Base-by-base conservation (phyloP, 2,329 filamentous ascomycete species). In the Exophiala spinifera region DNA sequence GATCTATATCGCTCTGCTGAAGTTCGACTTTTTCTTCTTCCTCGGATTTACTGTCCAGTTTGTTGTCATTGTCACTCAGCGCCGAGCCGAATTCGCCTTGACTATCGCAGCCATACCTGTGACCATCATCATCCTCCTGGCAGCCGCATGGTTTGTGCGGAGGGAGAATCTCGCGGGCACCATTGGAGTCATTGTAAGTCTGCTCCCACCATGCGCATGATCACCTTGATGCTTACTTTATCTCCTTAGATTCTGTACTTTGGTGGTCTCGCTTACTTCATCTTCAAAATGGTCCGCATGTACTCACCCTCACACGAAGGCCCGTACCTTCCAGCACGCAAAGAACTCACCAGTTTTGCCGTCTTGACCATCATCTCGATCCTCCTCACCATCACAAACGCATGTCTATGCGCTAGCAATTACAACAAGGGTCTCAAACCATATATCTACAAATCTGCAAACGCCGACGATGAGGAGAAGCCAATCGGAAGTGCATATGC, bases 11-110 rank as follows among this genome's bases (percentile, higher is more conserved):
- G 90, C 94, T 34, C 82, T 99, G 10, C 81, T 99, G 62, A 99
- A 99, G 74, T 99, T 99, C 71, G 94, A 99, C 75, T 97, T 99
- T 74, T 99, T 99, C 84, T 97, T 99, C 79, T 99, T 99, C 80
- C 84, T 99, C 47, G 94, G 92, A 51, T 99, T 99, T 72, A 97
- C 94, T 5, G 89, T 99, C 44, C 94, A 99, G 69, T 99, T 99
- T 72, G 82, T 97, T 50, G 92, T 99, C 64, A 88, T 97, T 55
- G 91, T 99, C 56, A 86, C 83, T 42, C 81, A 81, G 61, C 79
- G 78, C 21, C 80, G 80, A 45, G 77, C 84, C 65, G 94, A 99
- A 71, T 89, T 94, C 65, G 87, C 82, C 51, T 79, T 97, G 49
- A 99, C 95, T 6, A 85, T 94, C 45, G 88, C 87, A 57, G 94